phyloP scores from a whole-genome alignment of 345 rosid species.

The Arabis hirsuta region DNA sequence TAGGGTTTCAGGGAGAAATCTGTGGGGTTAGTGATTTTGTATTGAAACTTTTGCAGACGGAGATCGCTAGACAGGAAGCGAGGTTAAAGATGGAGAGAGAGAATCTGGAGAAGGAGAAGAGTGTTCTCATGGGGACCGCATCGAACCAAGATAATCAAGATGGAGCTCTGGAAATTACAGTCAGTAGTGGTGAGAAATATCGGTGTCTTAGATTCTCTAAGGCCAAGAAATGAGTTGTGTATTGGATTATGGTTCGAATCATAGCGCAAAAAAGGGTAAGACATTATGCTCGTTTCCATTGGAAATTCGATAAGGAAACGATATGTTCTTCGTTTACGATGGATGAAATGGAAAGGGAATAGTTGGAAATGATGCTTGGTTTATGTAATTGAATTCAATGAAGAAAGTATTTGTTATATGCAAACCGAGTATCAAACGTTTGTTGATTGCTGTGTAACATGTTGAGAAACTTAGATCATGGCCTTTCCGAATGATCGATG shows the following conservation, averaged over 20 bases:
- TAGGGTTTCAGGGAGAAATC: too few species aligned
- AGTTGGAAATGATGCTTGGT: conserved; percentile 8
- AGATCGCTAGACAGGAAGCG: conserved; percentile 90
- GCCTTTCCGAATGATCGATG: background rate
- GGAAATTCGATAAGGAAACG: too few species aligned
- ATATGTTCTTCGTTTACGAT: conserved; percentile 26
- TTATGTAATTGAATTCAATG: conserved; percentile 30
- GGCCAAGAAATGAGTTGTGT: conserved; percentile 71
- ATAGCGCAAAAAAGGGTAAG: conserved; percentile 9
- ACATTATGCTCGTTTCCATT: conserved; percentile 1
- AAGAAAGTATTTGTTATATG: conserved; percentile 21
- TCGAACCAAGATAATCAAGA: conserved; percentile 96
- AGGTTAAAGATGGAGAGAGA: conserved; percentile 96
- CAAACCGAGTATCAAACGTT: background rate
- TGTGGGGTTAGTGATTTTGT: background rate
- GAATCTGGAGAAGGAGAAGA: conserved; percentile 95
- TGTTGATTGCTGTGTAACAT: conserved; percentile 21
- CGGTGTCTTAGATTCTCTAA: conserved; percentile 89
- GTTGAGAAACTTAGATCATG: too few species aligned
- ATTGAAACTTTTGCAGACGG: conserved; percentile 58
- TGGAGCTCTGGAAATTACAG: conserved; percentile 95
- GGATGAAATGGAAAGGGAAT: conserved; percentile 21
- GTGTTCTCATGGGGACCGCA: conserved; percentile 97
- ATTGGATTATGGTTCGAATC: too few species aligned
- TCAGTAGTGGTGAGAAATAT: conserved; percentile 91